Evolutionary conservation across 768 basidiomycete species (phyloP), one percentile per base, ranked within the genome.

Genomic region (Lactarius pseudohatsudake): DNA sequence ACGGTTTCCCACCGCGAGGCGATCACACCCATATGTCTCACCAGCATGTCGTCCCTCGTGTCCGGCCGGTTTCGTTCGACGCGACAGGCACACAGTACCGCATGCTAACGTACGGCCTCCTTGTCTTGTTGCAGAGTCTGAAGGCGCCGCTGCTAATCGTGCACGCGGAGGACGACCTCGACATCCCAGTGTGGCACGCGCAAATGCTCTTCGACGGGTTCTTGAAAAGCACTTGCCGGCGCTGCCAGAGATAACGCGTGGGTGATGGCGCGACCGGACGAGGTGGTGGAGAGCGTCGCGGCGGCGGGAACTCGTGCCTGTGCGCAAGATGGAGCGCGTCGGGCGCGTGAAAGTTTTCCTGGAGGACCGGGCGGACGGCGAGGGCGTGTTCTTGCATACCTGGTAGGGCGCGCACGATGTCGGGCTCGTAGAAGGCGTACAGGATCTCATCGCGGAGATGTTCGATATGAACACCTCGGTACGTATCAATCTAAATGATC

Each of bases 121-220:
- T 28, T 57, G 15, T 45, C 18, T 26, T 41, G 34, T 59, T 22
- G 16, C 72, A 92, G 91, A 80, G 82, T 65, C 83, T 92, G 71
- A 84, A 85, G 69, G 83, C 84, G 0, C 86, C 89, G 8, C 81
- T 91, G 11, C 79, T 94, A 34, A 82, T 95, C 68, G 86, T 83
- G 0, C 92, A 95, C 74, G 87, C 92, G 10, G 79, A 81, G 64
- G 81, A 92, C 74, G 93, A 95, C 76, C 79, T 77, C 69, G 87
- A 91, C 26, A 92, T 94, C 59, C 87, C 88, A 0, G 80, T 85
- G 67, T 79, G 81, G 2, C 92, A 95, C 73, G 87, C 92, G 0
- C 79, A 81, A 16, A 75, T 78, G 0, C 82, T 94, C 30, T 92
- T 92, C 76, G 80, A 89, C 40, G 79, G 82, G 0, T 84, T 93